Conservation (phyloP, 805 yeast genomes). For the Yarrowia bubula region DNA sequence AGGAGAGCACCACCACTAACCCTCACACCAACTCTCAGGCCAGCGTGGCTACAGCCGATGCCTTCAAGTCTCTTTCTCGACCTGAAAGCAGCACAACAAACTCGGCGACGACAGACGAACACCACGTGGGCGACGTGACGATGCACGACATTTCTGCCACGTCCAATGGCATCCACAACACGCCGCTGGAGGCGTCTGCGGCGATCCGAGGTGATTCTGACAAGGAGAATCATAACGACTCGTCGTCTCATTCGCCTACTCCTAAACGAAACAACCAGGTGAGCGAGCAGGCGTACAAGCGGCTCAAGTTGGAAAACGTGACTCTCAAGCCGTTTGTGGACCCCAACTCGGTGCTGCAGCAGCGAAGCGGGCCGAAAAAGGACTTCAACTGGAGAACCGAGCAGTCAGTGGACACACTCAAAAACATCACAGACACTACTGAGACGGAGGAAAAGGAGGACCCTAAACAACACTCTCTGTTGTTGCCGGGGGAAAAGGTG, state of each 20-base stretch:
- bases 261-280: conserved; percentile 22
- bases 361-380: conserved; percentile 12
- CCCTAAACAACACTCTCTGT: neutral
- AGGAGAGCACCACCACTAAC: neutral
- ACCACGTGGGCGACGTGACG: neutral
- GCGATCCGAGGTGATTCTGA: conserved; percentile 8
- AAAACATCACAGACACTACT: neutral
- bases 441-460: neutral
- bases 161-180: neutral
- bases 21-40: neutral
- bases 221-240: conserved; percentile 9
- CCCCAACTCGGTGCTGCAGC: neutral
- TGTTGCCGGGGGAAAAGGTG: neutral
- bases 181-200: conserved; percentile 10
- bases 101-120: neutral
- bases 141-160: conserved; percentile 6
- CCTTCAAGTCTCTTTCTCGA: conserved; percentile 7
- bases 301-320: conserved; percentile 18
- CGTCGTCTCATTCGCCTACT: conserved; percentile 9
- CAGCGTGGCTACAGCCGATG: conserved; percentile 9
- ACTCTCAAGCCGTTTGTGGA: conserved; percentile 7
- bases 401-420: conserved; percentile 2
- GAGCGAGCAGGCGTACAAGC: conserved; percentile 12
- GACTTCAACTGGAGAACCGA: conserved; percentile 9
- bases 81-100: neutral